Percentiles rank a stretch among this genome's conserved stretches.
phyloP scores from a whole-genome alignment of 179 eudicot genomes.

The Carnegiea gigantea region DNA sequence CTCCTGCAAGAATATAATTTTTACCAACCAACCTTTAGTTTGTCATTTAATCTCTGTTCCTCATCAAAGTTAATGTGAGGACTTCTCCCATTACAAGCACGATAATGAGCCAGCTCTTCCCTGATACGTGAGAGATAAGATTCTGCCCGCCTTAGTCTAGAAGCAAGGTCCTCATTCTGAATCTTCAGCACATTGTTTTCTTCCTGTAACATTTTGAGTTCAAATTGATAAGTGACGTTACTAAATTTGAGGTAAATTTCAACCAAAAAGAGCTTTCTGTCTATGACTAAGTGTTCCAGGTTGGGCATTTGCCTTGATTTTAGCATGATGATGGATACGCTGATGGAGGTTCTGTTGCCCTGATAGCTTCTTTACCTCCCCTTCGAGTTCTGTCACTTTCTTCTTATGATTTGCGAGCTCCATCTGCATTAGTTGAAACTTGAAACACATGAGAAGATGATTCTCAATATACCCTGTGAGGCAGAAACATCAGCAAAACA shows the following conservation, averaged over 20 bases:
- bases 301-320: constrained; percentile 67
- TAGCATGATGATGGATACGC: constrained; percentile 93
- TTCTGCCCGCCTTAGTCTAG: constrained; percentile 57
- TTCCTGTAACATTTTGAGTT: constrained; percentile 55
- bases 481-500: not conserved
- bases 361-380: constrained; percentile 66
- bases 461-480: not conserved
- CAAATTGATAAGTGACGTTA: not conserved
- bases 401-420: constrained; percentile 55
- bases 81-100: constrained; percentile 47
- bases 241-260: not conserved
- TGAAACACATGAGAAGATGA: not conserved
- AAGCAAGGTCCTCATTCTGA: constrained; percentile 72
- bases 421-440: constrained; percentile 36
- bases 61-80: constrained; percentile 51
- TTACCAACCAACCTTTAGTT: constrained; percentile 50
- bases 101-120: constrained; percentile 58
- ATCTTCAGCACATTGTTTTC: constrained; percentile 70
- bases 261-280: not conserved
- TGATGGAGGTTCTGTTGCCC: constrained; percentile 94
- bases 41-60: constrained; percentile 49
- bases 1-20: not conserved
- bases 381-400: constrained; percentile 67
- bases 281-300: not conserved
- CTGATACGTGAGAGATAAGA: constrained; percentile 43